Evolutionary conservation across 2,329 filamentous ascomycete genomes (phyloP), one percentile per base, ranked within the genome.

Genomic region (Cladophialophora psammophila): DNA sequence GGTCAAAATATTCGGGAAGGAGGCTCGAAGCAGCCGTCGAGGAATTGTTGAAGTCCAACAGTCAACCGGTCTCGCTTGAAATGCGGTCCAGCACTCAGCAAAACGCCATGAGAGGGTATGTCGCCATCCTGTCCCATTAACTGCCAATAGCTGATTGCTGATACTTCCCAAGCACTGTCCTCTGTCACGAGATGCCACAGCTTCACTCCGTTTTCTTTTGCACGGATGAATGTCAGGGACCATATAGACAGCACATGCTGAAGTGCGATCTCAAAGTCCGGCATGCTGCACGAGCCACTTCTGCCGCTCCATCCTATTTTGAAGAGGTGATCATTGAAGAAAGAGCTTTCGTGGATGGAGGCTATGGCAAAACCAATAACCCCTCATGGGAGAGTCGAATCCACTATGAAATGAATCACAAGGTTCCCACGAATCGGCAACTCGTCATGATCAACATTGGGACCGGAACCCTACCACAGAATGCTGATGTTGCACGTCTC

Each of bases 291-390:
- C 67, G 71, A 36, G 71, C 71, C 5, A 72, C 71, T 5, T 70
- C 69, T 40, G 71, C 71, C 34, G 71, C 71, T 13, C 71, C 69
- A 4, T 70, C 71, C 34, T 72, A 69, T 34, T 72, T 72, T 45
- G 50, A 69, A 32, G 65, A 61, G 18, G 67, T 72, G 60, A 64
- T 45, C 15, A 71, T 72, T 15, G 38, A 68, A 54, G 64, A 65
- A 15, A 53, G 62, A 13, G 58, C 26, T 13, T 69, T 70, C 36
- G 61, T 68, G 9, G 71, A 72, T 59, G 71, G 69, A 4, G 71
- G 69, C 12, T 68, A 65, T 10, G 71, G 71, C 20, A 53, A 69
- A 12, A 72, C 69, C 18, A 72, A 72, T 55, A 72, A 72, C 34
- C 70, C 70, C 12, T 71, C 70, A 9, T 70, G 69, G 62, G 69